phyloP scores from a whole-genome alignment of 139 green algal genomes.

The Pleodorina starrii region DNA sequence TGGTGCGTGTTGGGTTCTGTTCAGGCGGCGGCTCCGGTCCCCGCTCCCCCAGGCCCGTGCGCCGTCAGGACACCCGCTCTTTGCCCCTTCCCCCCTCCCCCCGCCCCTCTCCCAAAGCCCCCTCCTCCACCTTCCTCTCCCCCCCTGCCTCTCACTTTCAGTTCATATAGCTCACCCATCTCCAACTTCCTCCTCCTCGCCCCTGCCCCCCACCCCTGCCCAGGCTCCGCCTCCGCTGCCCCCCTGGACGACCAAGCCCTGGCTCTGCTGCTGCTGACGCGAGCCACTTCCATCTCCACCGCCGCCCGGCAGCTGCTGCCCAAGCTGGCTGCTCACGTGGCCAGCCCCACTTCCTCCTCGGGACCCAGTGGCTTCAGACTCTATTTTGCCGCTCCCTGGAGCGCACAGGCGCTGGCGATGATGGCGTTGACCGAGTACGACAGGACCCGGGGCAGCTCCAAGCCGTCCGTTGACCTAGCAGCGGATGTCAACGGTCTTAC shows the following conservation, averaged over 20 bases:
- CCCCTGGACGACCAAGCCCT: slow-evolving; percentile 34
- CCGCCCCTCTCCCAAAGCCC: no score
- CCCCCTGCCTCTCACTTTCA: no score
- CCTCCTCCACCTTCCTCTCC: no score
- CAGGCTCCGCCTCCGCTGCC: not conserved
- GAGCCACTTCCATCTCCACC: no score
- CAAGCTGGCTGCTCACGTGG: slow-evolving; percentile 52
- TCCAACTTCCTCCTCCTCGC: no score
- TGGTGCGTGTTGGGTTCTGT: no score
- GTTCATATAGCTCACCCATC: no score
- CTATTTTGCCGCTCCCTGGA: not conserved
- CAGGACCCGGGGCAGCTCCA: slow-evolving; percentile 6
- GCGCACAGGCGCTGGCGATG: not conserved
- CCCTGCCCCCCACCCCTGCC: no score
- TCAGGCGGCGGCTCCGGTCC: no score
- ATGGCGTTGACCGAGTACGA: slow-evolving; percentile 63
- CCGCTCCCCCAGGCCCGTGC: no score
- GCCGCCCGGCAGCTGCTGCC: slow-evolving; percentile 15
- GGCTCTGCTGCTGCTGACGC: slow-evolving; percentile 44
- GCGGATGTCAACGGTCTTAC: not conserved
- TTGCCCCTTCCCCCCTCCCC: no score
- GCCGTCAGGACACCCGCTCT: no score
- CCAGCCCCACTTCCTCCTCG: not conserved
- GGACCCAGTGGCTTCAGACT: not conserved
- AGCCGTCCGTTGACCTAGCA: not conserved